Evolutionary conservation across 2,329 filamentous ascomycete genomes (phyloP).

Genomic region (Periconia digitata): DNA sequence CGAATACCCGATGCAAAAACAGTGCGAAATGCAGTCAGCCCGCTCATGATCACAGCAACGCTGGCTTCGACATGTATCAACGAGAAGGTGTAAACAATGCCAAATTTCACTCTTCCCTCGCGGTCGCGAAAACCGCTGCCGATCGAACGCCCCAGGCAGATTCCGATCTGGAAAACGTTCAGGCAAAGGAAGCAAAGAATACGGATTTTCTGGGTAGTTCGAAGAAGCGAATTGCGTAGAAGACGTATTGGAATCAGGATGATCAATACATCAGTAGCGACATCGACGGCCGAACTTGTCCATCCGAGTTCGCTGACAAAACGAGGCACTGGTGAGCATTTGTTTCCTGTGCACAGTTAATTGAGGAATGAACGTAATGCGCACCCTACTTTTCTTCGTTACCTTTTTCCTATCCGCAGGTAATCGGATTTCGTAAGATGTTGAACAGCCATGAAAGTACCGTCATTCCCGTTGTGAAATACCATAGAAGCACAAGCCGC

Average conservation of each 20-base stretch:
- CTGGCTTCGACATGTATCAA: constrained; percentile 6
- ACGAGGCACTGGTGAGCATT: constrained; percentile 6
- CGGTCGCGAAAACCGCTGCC: not conserved
- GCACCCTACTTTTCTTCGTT: not conserved
- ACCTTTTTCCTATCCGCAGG: constrained; percentile 3
- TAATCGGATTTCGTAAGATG: not conserved
- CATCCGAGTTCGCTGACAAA: not conserved
- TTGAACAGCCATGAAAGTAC: constrained; percentile 4
- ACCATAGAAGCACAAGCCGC: not conserved
- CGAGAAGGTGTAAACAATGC: not conserved
- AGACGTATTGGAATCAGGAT: constrained; percentile 9
- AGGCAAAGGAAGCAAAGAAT: constrained; percentile 9
- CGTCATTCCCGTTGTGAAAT: not conserved
- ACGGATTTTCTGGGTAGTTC: constrained; percentile 3
- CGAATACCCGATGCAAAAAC: constrained; percentile 3
- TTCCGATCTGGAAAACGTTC: constrained; percentile 1
- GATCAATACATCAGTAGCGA: constrained; percentile 5
- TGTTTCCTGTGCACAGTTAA: not conserved
- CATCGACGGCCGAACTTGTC: constrained; percentile 1
- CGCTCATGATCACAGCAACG: constrained; percentile 11
- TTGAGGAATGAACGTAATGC: not conserved
- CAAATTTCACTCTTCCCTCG: not conserved
- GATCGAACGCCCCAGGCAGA: constrained; percentile 1
- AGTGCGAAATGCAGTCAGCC: constrained; percentile 6
- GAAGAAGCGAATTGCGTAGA: constrained; percentile 3